Percentiles rank a stretch among this genome's conserved stretches.
Conservation (phyloP, 495 filamentous ascomycete genomes). For the Penicillium steckii region DNA sequence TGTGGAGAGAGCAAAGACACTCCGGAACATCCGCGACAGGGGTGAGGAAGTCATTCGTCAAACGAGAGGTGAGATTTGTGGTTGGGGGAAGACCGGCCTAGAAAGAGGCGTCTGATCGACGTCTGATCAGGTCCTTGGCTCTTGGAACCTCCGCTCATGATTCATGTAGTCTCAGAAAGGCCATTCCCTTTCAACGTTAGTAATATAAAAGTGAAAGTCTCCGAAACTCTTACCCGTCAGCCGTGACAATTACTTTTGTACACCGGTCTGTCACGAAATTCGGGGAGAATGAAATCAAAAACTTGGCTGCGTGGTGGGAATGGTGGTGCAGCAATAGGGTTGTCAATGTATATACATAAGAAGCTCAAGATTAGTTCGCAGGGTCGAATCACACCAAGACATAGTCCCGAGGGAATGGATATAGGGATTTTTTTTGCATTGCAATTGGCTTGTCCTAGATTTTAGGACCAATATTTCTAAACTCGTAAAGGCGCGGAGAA, state of each 20-base stretch:
- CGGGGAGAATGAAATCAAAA: too few relatives aligned
- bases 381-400: not conserved
- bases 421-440: too few relatives aligned
- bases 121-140: constrained; percentile 2
- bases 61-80: not conserved
- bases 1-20: not conserved
- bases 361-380: too few relatives aligned
- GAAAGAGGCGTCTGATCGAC: constrained; percentile 17
- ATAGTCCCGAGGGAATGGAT: not conserved
- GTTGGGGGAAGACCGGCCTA: not conserved
- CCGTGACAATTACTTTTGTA: too few relatives aligned
- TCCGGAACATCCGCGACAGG: not conserved
- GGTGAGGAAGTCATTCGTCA: not conserved
- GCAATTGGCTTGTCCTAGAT: not conserved
- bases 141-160: constrained; percentile 11
- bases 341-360: too few relatives aligned
- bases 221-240: not conserved
- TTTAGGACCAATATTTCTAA: not conserved
- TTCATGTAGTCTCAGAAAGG: constrained; percentile 11
- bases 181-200: too few relatives aligned
- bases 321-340: too few relatives aligned
- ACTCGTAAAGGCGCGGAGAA: too few relatives aligned
- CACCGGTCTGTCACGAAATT: too few relatives aligned
- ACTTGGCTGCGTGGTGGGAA: not conserved
- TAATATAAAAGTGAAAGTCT: not conserved